Evolutionary conservation across 1,284 basidiomycete species (phyloP).

Genomic region (Boletus austroedulis): DNA sequence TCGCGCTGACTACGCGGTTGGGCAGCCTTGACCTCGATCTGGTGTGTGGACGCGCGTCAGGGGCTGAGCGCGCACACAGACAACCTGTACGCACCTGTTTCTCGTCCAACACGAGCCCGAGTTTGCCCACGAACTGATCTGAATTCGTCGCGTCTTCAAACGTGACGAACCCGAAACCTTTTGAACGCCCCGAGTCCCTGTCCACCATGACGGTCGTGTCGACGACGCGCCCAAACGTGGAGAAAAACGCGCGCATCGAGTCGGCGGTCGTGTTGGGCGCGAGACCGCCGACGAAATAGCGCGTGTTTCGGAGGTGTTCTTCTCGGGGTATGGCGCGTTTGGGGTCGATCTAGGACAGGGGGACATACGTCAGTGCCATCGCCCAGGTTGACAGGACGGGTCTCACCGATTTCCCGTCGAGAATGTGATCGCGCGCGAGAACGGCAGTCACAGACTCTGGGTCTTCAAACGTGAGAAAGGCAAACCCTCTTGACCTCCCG

Average conservation of each 20-base stretch:
- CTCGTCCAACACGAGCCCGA: constrained; percentile 72
- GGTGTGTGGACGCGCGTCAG: too few species aligned
- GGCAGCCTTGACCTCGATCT: constrained; percentile 88
- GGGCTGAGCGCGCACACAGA: too few species aligned
- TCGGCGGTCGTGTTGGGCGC: constrained; percentile 78
- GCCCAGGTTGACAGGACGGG: background rate
- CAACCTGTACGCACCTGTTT: too few species aligned
- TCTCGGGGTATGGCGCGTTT: constrained; percentile 92
- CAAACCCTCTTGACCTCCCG: constrained; percentile 90
- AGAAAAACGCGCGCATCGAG: constrained; percentile 77
- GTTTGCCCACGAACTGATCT: constrained; percentile 67
- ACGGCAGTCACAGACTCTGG: constrained; percentile 78
- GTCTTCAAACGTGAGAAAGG: constrained; percentile 91
- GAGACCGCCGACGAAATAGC: constrained; percentile 88
- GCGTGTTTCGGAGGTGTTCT: constrained; percentile 78
- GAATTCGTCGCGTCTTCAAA: constrained; percentile 78
- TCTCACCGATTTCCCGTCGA: constrained; percentile 86
- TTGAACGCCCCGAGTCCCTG: constrained; percentile 83
- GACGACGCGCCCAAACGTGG: constrained; percentile 75
- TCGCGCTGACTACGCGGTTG: constrained; percentile 74
- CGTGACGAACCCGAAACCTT: constrained; percentile 93
- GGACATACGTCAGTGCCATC: constrained; percentile 5
- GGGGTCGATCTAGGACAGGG: constrained; percentile 87
- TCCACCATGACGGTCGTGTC: constrained; percentile 95
- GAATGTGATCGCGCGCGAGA: constrained; percentile 77